These are phyloP conservation scores for Candida mattraensis DNA, from an alignment of 805 yeast species.

Conservation along the genomic window DNA sequence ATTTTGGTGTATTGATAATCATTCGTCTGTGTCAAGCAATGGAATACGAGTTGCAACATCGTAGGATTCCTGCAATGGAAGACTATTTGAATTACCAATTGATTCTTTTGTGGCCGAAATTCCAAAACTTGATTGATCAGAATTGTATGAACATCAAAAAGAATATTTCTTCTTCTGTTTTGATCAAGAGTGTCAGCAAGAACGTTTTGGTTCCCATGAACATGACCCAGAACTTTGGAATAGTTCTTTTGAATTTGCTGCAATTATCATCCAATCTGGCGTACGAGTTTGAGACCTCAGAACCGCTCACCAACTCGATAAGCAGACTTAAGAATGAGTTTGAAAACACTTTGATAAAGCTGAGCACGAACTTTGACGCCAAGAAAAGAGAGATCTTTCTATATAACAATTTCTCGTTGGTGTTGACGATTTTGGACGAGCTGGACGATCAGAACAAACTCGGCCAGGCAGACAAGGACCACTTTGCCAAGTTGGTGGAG, in stretches of 20 bases:
- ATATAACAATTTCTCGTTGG: slow-evolving; percentile 67
- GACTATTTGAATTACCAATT: slow-evolving; percentile 66
- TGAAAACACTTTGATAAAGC: slow-evolving; percentile 73
- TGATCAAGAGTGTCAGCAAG: slow-evolving; percentile 26
- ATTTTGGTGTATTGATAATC: slow-evolving; percentile 73
- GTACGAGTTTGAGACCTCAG: slow-evolving; percentile 42
- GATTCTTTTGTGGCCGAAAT: slow-evolving; percentile 81
- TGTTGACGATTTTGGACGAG: slow-evolving; percentile 52
- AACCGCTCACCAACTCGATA: slow-evolving; percentile 73
- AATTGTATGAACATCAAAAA: slow-evolving; percentile 73
- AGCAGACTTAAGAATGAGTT: slow-evolving; percentile 73
- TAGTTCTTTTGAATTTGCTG: slow-evolving; percentile 67
- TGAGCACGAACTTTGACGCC: slow-evolving; percentile 48
- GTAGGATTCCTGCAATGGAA: slow-evolving; percentile 68
- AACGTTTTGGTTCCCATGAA: slow-evolving; percentile 50
- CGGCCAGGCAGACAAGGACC: slow-evolving; percentile 19
- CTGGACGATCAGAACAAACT: slow-evolving; percentile 35
- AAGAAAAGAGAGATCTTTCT: slow-evolving; percentile 68
- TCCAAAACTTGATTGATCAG: slow-evolving; percentile 71
- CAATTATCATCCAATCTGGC: slow-evolving; percentile 43
- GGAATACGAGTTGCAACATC: slow-evolving; percentile 64
- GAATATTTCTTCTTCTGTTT: slow-evolving; percentile 41
- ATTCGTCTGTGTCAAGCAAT: slow-evolving; percentile 69
- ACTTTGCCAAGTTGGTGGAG: slow-evolving; percentile 22
- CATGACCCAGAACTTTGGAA: slow-evolving; percentile 78